Percentiles rank a stretch among this genome's conserved stretches.
Conservation (phyloP, 371 early-diverging fungal genomes). For the Entomophthora muscae region DNA sequence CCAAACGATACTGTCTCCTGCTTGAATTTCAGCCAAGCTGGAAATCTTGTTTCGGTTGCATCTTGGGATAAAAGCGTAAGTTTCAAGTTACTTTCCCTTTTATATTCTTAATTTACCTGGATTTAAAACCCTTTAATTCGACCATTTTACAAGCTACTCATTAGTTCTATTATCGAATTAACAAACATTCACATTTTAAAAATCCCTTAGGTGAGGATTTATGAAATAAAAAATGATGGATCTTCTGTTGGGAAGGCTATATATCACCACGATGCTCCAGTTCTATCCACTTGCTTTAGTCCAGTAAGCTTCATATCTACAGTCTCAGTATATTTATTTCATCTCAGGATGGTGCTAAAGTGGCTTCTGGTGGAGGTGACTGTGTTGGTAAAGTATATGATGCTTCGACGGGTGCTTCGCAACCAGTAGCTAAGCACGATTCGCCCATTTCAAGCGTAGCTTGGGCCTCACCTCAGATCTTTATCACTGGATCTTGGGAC, state of each 20-base stretch:
- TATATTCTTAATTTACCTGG: no score
- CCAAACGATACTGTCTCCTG: slow-evolving; percentile 72
- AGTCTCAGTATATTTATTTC: background rate
- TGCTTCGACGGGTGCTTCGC: slow-evolving; percentile 32
- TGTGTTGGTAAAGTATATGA: slow-evolving; percentile 48
- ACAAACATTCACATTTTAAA: no score
- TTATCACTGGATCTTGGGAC: slow-evolving; percentile 91
- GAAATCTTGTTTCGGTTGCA: slow-evolving; percentile 65
- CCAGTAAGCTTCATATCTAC: slow-evolving; percentile 31
- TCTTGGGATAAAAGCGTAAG: slow-evolving; percentile 87
- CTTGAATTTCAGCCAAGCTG: slow-evolving; percentile 58
- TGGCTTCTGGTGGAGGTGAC: slow-evolving; percentile 64
- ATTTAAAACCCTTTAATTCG: no score
- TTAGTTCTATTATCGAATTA: no score
- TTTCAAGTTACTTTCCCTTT: no score
- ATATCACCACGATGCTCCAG: slow-evolving; percentile 73
- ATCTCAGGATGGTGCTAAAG: slow-evolving; percentile 58
- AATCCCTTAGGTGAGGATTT: slow-evolving; percentile 80
- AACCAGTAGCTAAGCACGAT: slow-evolving; percentile 48
- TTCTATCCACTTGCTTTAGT: slow-evolving; percentile 68
- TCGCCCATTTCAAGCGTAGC: slow-evolving; percentile 41
- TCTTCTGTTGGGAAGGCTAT: slow-evolving; percentile 47
- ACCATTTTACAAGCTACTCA: no score
- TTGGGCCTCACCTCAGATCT: slow-evolving; percentile 34
- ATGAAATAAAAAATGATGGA: slow-evolving; percentile 61